Conservation (phyloP, 2,329 filamentous ascomycete genomes). For the Drechmeria coniospora region DNA sequence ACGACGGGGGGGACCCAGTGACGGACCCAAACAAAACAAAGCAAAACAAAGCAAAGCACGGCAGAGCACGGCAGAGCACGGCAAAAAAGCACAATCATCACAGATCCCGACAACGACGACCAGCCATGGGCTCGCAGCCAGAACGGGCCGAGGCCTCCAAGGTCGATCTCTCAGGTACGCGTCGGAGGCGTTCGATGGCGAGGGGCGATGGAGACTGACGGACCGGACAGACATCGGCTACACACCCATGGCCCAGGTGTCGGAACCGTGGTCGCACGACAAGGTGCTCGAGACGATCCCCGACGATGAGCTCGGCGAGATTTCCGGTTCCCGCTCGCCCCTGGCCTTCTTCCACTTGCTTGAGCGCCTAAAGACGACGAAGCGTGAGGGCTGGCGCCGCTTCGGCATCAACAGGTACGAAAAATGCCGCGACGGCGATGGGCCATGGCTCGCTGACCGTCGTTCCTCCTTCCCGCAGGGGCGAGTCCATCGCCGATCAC, state of each 20-base stretch:
- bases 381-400: constrained; percentile 87
- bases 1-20: no score
- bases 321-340: constrained; percentile 54
- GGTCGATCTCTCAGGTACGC: constrained; percentile 12
- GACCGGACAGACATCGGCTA: constrained; percentile 15
- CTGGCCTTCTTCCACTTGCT: constrained; percentile 89
- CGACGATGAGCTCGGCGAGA: constrained; percentile 35
- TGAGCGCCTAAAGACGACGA: constrained; percentile 87
- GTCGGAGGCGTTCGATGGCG: background rate
- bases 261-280: constrained; percentile 37
- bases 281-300: constrained; percentile 51
- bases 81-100: no score
- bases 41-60: no score
- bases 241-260: constrained; percentile 22
- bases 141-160: constrained; percentile 8
- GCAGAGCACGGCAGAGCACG: no score
- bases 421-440: background rate
- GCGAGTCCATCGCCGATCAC: constrained; percentile 92
- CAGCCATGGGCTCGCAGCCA: constrained; percentile 14
- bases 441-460: constrained; percentile 1
- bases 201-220: constrained; percentile 1
- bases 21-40: no score
- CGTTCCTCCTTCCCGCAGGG: constrained; percentile 23
- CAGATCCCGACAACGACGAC: no score
- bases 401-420: constrained; percentile 54